phyloP scores from a whole-genome alignment of 306 rosid species.

The Fragaria vesca region DNA sequence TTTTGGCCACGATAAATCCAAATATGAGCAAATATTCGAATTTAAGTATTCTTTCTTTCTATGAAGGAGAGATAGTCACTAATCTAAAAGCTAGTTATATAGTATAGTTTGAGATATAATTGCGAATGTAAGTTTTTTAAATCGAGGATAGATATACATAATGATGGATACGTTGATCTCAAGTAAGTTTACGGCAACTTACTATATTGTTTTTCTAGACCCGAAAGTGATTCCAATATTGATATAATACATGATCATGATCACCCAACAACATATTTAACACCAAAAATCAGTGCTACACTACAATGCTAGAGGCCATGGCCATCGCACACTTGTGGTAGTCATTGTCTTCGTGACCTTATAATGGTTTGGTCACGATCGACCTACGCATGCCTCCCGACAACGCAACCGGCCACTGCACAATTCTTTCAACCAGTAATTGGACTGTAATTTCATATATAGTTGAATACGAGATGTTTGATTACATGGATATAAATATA shows the following conservation, averaged over 20 bases:
- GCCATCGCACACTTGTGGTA: not conserved
- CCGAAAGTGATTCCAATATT: not conserved
- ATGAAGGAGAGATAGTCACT: not conserved
- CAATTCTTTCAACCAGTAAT: not conserved
- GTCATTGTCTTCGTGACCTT: conserved; percentile 3
- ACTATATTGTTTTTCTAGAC: not conserved
- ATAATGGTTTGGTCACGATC: not conserved
- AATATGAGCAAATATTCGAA: not conserved
- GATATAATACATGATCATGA: not conserved
- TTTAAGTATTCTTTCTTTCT: not conserved
- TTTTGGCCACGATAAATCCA: no score
- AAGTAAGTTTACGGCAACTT: not conserved
- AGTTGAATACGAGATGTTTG: not conserved
- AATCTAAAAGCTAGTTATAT: not conserved
- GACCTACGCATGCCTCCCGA: conserved; percentile 8
- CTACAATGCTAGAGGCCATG: not conserved
- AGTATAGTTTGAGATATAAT: no score
- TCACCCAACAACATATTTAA: not conserved
- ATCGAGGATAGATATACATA: no score
- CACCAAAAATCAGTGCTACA: not conserved
- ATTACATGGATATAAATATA: not conserved
- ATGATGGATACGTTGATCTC: not conserved
- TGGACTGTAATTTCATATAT: no score
- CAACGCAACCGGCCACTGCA: conserved; percentile 26
- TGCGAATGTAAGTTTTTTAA: no score